Base-by-base conservation (phyloP, 768 basidiomycete genomes). In the Leccinum rimulosum region DNA sequence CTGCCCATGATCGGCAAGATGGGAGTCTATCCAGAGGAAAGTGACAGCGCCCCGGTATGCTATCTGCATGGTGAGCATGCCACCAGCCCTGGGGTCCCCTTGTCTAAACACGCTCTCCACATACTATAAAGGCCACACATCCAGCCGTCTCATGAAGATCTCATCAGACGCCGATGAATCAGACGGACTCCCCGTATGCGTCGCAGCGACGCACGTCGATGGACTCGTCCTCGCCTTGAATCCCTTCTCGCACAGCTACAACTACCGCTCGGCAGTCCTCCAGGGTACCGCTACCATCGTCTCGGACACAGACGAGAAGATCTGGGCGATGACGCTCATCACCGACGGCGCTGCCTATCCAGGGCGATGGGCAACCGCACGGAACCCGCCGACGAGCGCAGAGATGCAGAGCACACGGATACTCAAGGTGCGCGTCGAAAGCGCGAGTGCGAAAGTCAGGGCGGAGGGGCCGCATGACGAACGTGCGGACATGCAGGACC, bases 131-230 rank as follows among this genome's bases (percentile, higher is more conserved):
- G 68, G 68, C 6, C 57, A 69, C 48, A 31, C 54, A 3, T 70
- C 68, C 12, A 69, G 68, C 27, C 65, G 68, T 28, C 68, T 69
- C 22, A 70, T 70, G 68, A 69, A 70, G 57, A 55, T 70, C 45
- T 52, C 67, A 0, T 50, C 22, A 10, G 40, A 45, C 25, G 19
- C 25, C 28, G 27, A 3, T 1, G 63, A 55, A 38, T 47, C 50
- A 2, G 54, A 63, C 3, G 63, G 56, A 22, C 56, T 69, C 10
- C 47, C 50, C n/a, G 52, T 69, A 9, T 70, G 66, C 61, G 49
- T 69, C 30, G 68, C 68, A 25, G 68, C 68, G 19, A 69, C 68
- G 17, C 61, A 68, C 6, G 53, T 69, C 19, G 68, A 69, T 10
- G 68, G 68, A 12, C 58, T 68, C 19, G 68, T 69, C 31, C 60